Conservation (phyloP, 2,329 filamentous ascomycete species). For the Pseudogymnoascus sp. region DNA sequence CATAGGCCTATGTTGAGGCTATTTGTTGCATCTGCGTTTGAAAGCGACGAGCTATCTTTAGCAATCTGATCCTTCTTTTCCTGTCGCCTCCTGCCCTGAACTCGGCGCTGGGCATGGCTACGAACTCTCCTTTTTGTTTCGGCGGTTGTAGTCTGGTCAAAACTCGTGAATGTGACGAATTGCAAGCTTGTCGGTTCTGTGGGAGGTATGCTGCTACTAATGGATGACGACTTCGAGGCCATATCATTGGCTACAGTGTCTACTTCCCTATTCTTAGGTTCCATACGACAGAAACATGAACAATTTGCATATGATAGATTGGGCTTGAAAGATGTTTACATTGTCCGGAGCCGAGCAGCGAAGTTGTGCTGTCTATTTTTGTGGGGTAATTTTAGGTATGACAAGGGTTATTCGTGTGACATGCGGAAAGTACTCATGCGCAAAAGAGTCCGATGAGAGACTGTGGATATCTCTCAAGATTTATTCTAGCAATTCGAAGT, state of each 20-base stretch:
- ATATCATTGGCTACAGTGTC: not conserved
- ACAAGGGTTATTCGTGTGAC: too few relatives aligned
- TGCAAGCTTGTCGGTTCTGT: not conserved
- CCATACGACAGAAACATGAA: not conserved
- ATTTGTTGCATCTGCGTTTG: not conserved
- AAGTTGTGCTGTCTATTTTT: not conserved
- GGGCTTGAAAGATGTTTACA: not conserved
- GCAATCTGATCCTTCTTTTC: not conserved
- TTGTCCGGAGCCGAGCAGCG: not conserved
- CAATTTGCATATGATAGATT: not conserved
- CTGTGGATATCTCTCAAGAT: too few relatives aligned
- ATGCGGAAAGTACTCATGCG: too few relatives aligned
- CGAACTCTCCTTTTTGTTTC: constrained; percentile 13
- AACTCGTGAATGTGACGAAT: constrained; percentile 14
- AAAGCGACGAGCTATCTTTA: constrained; percentile 7
- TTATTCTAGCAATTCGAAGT: too few relatives aligned
- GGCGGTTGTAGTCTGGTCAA: constrained; percentile 9
- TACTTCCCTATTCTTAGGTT: not conserved
- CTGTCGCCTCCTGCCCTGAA: constrained; percentile 9
- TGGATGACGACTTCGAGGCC: not conserved
- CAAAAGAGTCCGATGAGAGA: too few relatives aligned
- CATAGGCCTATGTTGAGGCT: not conserved
- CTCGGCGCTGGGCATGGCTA: constrained; percentile 13
- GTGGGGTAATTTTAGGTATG: not conserved
- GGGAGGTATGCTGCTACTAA: not conserved